Evolutionary conservation across 2,329 filamentous ascomycete genomes (phyloP), one percentile per base, ranked within the genome.

Genomic region (Verticillium albo-atrum): DNA sequence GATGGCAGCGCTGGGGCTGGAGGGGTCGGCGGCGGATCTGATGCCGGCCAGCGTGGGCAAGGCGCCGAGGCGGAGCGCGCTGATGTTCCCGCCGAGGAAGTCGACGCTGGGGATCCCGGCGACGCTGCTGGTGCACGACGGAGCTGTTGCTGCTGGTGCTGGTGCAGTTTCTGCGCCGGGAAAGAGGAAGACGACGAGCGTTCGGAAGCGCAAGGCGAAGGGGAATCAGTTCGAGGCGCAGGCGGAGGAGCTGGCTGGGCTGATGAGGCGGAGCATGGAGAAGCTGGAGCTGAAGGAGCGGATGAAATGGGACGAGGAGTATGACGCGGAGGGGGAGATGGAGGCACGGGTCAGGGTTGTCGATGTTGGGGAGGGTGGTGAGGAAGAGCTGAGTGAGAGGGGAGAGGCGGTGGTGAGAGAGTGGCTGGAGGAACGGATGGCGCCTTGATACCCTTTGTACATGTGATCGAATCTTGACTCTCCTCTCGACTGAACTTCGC

Each of bases 91-190:
- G 0, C 78, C 82, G 1, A 67, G 72, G 2, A 59, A 67, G 3
- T 82, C 80, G 1, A 77, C 72, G 1, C 75, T 84, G 15, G 77
- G 74, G 61, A 76, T 85, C 4, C 83, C 83, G 2, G 70, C 78
- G 42, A 73, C 77, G 1, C 67, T 85, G 10, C 67, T 86, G 0
- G 63, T 86, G 32, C 74, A 84, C 65, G 77, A 80, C 51, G 65
- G 70, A 0, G 60, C 68, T 2, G 68, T 72, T 2, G 37, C 52
- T 2, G 32, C 20, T 30, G 50, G 30, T 2, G 7, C 35, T 9
- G 52, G 35, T 12, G 51, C 57, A 3, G 23, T 20, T 27, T 23
- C 51, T 12, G 10, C 47, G 10, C 57, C 61, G 54, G 64, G 65
- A n/a, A 61, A 65, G 6, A 54, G 59, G 15, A 64, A 62, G 58